These are phyloP conservation scores for Colletotrichum camelliae DNA, from an alignment of 2,329 filamentous ascomycete species.

Conservation along the genomic window DNA sequence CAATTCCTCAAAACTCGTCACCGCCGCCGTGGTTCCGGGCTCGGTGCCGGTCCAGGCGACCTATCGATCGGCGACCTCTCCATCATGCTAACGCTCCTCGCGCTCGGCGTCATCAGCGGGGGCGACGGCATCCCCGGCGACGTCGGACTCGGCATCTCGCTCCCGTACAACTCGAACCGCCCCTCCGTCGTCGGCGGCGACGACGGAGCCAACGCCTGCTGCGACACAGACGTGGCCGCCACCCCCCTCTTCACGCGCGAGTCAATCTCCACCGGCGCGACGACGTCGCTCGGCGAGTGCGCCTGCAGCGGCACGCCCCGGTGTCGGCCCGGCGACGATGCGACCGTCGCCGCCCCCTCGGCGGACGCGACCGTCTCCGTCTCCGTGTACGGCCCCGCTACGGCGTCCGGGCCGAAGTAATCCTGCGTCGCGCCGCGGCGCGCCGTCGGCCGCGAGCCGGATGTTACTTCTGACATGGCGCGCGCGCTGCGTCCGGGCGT, in stretches of 20 bases:
- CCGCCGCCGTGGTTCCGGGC: not conserved
- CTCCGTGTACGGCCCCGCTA: slow-evolving; percentile 52
- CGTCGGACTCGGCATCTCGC: slow-evolving; percentile 28
- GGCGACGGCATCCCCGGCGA: slow-evolving; percentile 2
- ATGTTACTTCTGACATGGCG: slow-evolving; percentile 38
- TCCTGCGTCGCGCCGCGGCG: slow-evolving; percentile 38
- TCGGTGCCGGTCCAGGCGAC: not conserved
- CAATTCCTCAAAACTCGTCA: not conserved
- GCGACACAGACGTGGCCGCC: slow-evolving; percentile 5
- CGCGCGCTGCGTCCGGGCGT: slow-evolving; percentile 4
- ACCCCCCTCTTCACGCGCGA: slow-evolving; percentile 27
- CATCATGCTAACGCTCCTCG: not conserved
- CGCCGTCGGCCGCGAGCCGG: slow-evolving; percentile 28
- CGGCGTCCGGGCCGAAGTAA: slow-evolving; percentile 51
- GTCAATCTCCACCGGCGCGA: slow-evolving; percentile 60
- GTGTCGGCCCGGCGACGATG: slow-evolving; percentile 31
- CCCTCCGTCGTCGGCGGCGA: slow-evolving; percentile 32
- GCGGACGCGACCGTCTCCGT: slow-evolving; percentile 18
- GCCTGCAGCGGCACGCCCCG: slow-evolving; percentile 49
- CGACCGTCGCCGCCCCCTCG: not conserved
- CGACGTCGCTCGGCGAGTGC: slow-evolving; percentile 54
- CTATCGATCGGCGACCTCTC: slow-evolving; percentile 6
- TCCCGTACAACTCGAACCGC: slow-evolving; percentile 52
- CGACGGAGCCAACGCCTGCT: slow-evolving; percentile 31
- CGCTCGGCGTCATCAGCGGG: slow-evolving; percentile 1